These are phyloP conservation scores for Vaccinium myrtillus DNA, from an alignment of 148 eudicot genomes.

Conservation along the genomic window DNA sequence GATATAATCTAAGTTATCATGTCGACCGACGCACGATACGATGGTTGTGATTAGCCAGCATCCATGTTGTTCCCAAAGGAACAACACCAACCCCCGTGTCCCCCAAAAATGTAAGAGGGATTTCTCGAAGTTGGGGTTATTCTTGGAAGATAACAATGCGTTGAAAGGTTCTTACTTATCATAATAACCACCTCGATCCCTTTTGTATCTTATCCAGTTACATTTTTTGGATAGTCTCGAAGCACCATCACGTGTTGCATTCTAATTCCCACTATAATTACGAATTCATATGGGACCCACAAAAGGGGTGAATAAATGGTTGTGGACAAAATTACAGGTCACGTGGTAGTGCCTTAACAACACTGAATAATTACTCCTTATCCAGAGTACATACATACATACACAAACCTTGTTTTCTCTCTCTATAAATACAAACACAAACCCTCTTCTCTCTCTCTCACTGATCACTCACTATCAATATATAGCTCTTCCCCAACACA, in stretches of 20 bases:
- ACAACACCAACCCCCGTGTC: no score
- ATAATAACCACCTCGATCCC: not conserved
- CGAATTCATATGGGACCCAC: no score
- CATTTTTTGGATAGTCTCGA: not conserved
- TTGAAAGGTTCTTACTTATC: not conserved
- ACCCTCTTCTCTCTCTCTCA: not conserved
- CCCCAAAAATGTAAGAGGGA: not conserved
- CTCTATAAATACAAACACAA: slow-evolving; percentile 8
- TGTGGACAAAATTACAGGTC: not conserved
- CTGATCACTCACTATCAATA: not conserved
- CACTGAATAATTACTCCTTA: not conserved
- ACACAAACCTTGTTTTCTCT: not conserved
- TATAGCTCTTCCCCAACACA: not conserved
- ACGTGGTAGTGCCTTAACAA: not conserved
- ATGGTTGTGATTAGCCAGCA: no score
- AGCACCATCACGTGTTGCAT: not conserved
- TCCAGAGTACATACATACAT: not conserved
- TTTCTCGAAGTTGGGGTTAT: not conserved
- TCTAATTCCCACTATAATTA: no score
- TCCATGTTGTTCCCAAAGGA: no score
- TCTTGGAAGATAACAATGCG: not conserved
- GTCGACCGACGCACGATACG: no score
- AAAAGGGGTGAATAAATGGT: no score
- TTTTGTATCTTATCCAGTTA: not conserved
- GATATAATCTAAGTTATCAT: no score